Evolutionary conservation across 805 yeast genomes (phyloP).

Genomic region (Metschnikowia kunwiensis): DNA sequence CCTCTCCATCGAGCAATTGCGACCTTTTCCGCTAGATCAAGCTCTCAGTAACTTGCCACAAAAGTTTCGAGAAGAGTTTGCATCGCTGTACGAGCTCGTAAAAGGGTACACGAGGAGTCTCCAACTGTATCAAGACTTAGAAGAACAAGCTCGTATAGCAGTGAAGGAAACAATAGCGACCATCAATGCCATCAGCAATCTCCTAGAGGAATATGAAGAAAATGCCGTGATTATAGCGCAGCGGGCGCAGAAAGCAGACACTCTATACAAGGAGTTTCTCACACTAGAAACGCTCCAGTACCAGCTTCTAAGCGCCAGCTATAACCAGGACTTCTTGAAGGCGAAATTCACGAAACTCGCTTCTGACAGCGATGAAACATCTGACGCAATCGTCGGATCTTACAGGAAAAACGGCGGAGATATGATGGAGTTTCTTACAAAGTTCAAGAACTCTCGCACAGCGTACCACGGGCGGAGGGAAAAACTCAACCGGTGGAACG

Average conservation of each 20-base stretch:
- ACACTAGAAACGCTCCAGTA: slow-evolving; percentile 38
- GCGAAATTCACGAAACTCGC: slow-evolving; percentile 11
- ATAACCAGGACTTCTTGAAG: slow-evolving; percentile 27
- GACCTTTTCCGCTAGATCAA: slow-evolving; percentile 29
- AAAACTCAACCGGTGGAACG: slow-evolving; percentile 41
- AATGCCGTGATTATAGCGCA: slow-evolving; percentile 21
- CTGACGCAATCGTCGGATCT: slow-evolving; percentile 1
- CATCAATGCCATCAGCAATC: slow-evolving; percentile 22
- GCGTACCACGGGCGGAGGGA: slow-evolving; percentile 35
- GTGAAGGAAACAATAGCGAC: slow-evolving; percentile 17
- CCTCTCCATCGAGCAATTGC: slow-evolving; percentile 6
- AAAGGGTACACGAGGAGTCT: slow-evolving; percentile 26
- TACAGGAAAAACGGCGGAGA: slow-evolving; percentile 13
- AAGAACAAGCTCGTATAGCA: slow-evolving; percentile 20
- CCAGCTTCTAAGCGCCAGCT: slow-evolving; percentile 36
- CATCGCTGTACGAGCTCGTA: slow-evolving; percentile 27
- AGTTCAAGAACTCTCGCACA: slow-evolving; percentile 25
- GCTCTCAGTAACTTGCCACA: slow-evolving; percentile 30
- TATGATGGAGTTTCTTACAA: slow-evolving; percentile 17
- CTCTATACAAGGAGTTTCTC: slow-evolving; percentile 31
- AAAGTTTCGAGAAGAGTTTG: slow-evolving; percentile 24
- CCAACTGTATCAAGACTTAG: slow-evolving; percentile 20
- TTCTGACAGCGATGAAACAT: slow-evolving; percentile 5
- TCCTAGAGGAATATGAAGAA: slow-evolving; percentile 20
- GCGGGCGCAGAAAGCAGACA: slow-evolving; percentile 24